Conservation (phyloP, 345 rosid species). For the Cochlearia excelsa region DNA sequence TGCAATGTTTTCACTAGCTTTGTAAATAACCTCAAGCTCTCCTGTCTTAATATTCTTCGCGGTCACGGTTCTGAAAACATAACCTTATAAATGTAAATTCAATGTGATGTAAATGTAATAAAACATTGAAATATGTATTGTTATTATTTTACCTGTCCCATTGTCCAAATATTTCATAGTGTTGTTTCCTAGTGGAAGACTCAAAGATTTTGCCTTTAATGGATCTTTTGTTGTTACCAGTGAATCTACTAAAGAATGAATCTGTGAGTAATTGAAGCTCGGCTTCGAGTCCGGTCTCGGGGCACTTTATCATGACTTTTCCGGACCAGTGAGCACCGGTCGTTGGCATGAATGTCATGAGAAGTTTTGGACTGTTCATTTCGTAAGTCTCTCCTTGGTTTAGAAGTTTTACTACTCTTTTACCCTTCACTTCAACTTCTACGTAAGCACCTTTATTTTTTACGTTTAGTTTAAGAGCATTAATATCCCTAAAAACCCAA, state of each 20-base stretch:
- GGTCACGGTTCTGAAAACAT: conserved; percentile 50
- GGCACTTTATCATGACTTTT: conserved; percentile 52
- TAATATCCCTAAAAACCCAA: no score
- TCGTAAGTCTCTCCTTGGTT: conserved; percentile 59
- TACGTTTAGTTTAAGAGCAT: no score
- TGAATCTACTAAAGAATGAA: conserved; percentile 41
- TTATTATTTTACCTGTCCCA: conserved; percentile 60
- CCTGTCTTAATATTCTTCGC: conserved; percentile 52
- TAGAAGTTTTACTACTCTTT: conserved; percentile 56
- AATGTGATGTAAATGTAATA: no score
- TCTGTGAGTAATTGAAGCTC: conserved; percentile 53
- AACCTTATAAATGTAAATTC: no score
- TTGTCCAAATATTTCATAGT: conserved; percentile 57
- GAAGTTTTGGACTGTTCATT: conserved; percentile 73
- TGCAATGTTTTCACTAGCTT: conserved; percentile 53
- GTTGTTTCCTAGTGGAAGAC: conserved; percentile 40
- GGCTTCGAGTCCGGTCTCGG: conserved; percentile 61
- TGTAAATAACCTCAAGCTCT: conserved; percentile 48
- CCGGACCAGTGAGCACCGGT: conserved; percentile 70
- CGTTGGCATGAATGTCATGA: conserved; percentile 54
- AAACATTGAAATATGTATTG: no score
- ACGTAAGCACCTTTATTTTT: conserved; percentile 46
- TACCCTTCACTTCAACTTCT: conserved; percentile 65
- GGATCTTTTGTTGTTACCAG: conserved; percentile 41
- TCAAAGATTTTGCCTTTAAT: conserved; percentile 65